Evolutionary conservation across 495 filamentous ascomycete species (phyloP), one percentile per base, ranked within the genome.

Genomic region (Copromyces sp.): DNA sequence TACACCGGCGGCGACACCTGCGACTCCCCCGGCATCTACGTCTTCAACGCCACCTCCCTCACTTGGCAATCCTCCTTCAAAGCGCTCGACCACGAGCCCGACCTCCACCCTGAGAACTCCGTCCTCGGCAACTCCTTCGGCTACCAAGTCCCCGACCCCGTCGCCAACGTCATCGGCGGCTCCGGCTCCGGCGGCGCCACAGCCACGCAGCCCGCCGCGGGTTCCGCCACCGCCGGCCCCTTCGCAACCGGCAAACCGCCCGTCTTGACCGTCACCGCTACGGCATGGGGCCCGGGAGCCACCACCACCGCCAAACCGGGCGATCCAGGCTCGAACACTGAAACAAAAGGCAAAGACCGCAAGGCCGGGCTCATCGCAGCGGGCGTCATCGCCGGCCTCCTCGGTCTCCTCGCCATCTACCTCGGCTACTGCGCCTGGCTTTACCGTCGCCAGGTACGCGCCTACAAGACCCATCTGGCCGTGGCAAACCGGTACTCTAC

Each of bases 361-460:
- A 69, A 86, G 74, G 79, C 86, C 12, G 89, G 84, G 16, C 86
- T 91, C 41, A 90, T 92, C 72, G 86, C 88, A 39, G 89, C 90
- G 3, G 89, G 87, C 32, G 84, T 88, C 39, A 78, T 93, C 70
- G 91, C 89, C 4, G 91, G 87, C 38, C 75, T 89, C 16, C 82
- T 89, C 14, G 85, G 86, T 45, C 73, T 92, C 17, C 77, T 89
- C 5, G 87, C 89, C 3, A 80, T 80, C 9, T 90, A 93, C 76
- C 83, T 94, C 24, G 90, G 89, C 16, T 92, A 92, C 83, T 91
- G 91, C 79, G 86, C 88, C 29, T 92, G 88, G 85, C 80, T 93
- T 7, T 92, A 91, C 81, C 85, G 89, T 39, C 85, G 86, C 35
- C 90, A 90, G 74, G 83, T 92, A 12, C 73, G 76, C 1, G 83